A percentile compares a stretch with the other conserved stretches of the same genome.
Evolutionary conservation across 441 rosid genomes (phyloP).

Genomic region (Oxalis stricta): DNA sequence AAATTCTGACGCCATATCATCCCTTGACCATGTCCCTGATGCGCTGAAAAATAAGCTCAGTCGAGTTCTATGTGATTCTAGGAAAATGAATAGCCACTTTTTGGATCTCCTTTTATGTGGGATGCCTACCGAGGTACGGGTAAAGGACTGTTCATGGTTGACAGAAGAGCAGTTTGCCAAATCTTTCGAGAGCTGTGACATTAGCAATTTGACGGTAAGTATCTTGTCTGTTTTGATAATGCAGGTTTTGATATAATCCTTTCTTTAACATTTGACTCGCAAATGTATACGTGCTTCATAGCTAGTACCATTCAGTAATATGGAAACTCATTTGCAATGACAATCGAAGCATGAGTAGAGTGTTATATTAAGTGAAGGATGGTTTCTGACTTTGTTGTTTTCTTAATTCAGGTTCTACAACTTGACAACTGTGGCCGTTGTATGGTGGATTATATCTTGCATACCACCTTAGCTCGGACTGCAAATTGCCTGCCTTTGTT

Average conservation of each 20-base stretch:
- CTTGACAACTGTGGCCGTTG: slow-evolving; percentile 82
- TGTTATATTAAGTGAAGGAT: no score
- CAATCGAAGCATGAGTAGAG: no score
- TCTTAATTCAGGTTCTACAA: slow-evolving; percentile 62
- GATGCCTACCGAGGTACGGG: slow-evolving; percentile 51
- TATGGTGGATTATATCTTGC: slow-evolving; percentile 49
- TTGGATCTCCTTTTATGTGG: slow-evolving; percentile 49
- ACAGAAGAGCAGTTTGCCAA: slow-evolving; percentile 54
- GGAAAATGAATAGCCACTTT: slow-evolving; percentile 37
- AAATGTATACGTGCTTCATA: no score
- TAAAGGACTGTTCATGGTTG: slow-evolving; percentile 83
- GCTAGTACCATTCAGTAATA: no score
- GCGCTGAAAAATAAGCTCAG: slow-evolving; percentile 46
- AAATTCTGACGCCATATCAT: slow-evolving; percentile 65
- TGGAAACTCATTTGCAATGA: no score
- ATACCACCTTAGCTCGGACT: slow-evolving; percentile 40
- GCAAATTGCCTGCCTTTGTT: slow-evolving; percentile 42
- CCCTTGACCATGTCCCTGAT: slow-evolving; percentile 79
- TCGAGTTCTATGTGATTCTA: slow-evolving; percentile 55
- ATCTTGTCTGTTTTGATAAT: neutral
- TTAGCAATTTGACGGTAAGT: slow-evolving; percentile 52
- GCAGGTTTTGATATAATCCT: slow-evolving; percentile 3
- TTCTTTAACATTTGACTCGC: no score
- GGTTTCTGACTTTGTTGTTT: slow-evolving; percentile 2
- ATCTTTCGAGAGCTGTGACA: slow-evolving; percentile 46